Evolutionary conservation across 31 red algal species (phyloP).

Genomic region (Endocladia muricata): DNA sequence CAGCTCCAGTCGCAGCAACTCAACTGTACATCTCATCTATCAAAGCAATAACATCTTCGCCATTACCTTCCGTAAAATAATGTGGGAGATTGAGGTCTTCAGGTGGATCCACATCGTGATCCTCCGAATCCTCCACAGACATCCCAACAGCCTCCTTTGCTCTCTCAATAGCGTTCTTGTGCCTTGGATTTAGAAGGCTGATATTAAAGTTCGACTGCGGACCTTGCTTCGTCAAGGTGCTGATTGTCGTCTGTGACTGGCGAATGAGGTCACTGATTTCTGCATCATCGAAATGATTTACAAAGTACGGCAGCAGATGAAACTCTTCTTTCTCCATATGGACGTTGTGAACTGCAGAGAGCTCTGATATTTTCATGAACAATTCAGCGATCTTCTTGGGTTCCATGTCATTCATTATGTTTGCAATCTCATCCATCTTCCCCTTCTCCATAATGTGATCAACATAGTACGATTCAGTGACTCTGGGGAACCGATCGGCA

Average conservation of each 20-base stretch:
- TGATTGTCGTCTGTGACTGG: slow-evolving; percentile 43
- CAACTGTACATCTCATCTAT: slow-evolving; percentile 59
- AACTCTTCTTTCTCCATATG: slow-evolving; percentile 66
- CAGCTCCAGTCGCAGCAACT: no score
- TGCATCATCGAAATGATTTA: slow-evolving; percentile 45
- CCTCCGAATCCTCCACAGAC: background rate
- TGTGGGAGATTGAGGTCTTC: slow-evolving; percentile 33
- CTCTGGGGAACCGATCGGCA: slow-evolving; percentile 34
- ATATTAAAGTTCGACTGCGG: slow-evolving; percentile 7
- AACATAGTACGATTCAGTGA: slow-evolving; percentile 55
- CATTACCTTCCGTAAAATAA: slow-evolving; percentile 41
- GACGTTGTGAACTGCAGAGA: slow-evolving; percentile 33
- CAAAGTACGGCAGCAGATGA: slow-evolving; percentile 70
- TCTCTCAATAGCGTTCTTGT: slow-evolving; percentile 55
- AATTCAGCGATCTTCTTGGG: slow-evolving; percentile 58
- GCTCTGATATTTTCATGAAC: slow-evolving; percentile 54
- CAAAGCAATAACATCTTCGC: slow-evolving; percentile 38
- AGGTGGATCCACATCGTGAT: slow-evolving; percentile 28
- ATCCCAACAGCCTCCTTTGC: slow-evolving; percentile 49
- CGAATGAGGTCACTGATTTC: slow-evolving; percentile 53
- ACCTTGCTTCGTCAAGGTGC: slow-evolving; percentile 4
- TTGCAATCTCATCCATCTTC: slow-evolving; percentile 60
- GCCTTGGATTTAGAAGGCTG: slow-evolving; percentile 60
- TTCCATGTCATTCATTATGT: slow-evolving; percentile 53
- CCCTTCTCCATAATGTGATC: slow-evolving; percentile 53